Base-by-base conservation (phyloP, 345 rosid species). In the Ailanthus altissimus region DNA sequence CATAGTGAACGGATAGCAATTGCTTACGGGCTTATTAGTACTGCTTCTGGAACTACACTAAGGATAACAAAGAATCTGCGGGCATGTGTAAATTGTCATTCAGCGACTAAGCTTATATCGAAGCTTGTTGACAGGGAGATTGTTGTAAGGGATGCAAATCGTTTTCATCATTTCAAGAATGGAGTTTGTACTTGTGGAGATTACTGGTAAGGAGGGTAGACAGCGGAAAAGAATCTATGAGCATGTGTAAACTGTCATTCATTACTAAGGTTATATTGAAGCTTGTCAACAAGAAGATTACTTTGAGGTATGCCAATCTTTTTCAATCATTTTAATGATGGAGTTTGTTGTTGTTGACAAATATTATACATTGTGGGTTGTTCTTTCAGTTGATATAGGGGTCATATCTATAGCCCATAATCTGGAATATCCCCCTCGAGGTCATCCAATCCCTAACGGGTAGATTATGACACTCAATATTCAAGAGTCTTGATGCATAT, bases 1-100 rank as follows among this genome's bases (percentile, higher is more conserved):
- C 94, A 90, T 75, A 88, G 97, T 65, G 97, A 92, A 73, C 85
- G 90, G 81, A 77, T 89, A 32, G 92, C 94, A 0, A 84, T 90
- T 77, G 97, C 93, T 18, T 90, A 84, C 79, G 93, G 93, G 69
- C 84, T 90, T 59, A 82, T 90, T 14, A 82, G 91, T 80, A 92
- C 89, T 36, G 80, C 80, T 8, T 84, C 83, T 42, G 93, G 92
- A 86, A 80, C 88, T 38, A 83, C 85, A 47, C 86, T 90, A 63
- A 74, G 88, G 77, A 89, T 90, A 46, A 81, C 83, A 50, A 90
- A 90, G 82, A 92, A 92, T 77, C 84, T 92, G 20, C 81, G 93
- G 74, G 93, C 89, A 61, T 88, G 93, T 58, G 86, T 84, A 8
- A 88, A 92, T 76, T 90, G 90, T 77, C 94, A 90, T 75, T 86